These are phyloP conservation scores for Dalbergia oliveri DNA, from an alignment of 306 rosid genomes.

Conservation along the genomic window DNA sequence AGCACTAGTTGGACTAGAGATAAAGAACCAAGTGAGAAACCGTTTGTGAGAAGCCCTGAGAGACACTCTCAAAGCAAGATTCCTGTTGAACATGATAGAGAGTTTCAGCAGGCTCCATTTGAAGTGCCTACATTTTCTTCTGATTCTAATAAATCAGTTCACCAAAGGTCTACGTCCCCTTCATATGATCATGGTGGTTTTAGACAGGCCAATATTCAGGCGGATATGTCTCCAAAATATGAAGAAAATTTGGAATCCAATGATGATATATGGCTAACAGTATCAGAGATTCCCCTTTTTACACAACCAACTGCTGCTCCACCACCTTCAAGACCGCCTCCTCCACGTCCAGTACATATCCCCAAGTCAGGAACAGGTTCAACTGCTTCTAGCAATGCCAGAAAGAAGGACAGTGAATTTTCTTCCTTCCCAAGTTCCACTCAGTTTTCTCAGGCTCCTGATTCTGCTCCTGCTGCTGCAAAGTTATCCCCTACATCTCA, in stretches of 20 bases:
- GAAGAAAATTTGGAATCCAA: slow-evolving; percentile 68
- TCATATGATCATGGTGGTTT: slow-evolving; percentile 56
- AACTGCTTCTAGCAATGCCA: slow-evolving; percentile 58
- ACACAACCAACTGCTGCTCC: slow-evolving; percentile 96
- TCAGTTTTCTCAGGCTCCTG: slow-evolving; percentile 64
- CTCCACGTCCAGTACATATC: slow-evolving; percentile 86
- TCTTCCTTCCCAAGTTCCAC: slow-evolving; percentile 65
- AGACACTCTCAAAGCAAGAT: slow-evolving; percentile 61
- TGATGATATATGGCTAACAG: slow-evolving; percentile 85
- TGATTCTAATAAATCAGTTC: slow-evolving; percentile 61
- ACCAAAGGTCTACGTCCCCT: slow-evolving; percentile 71
- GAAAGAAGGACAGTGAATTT: slow-evolving; percentile 65
- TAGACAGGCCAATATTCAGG: slow-evolving; percentile 54
- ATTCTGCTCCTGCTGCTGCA: slow-evolving; percentile 63
- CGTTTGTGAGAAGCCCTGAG: slow-evolving; percentile 68
- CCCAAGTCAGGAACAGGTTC: slow-evolving; percentile 61
- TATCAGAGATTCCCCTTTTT: slow-evolving; percentile 90
- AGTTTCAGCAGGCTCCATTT: slow-evolving; percentile 67
- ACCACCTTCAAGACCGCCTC: slow-evolving; percentile 99
- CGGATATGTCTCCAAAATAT: slow-evolving; percentile 62
- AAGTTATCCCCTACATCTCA: slow-evolving; percentile 61
- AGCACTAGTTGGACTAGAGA: slow-evolving; percentile 58
- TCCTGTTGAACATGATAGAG: slow-evolving; percentile 63
- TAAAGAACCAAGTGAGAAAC: slow-evolving; percentile 64
- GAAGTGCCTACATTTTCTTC: slow-evolving; percentile 71